A percentile compares a stretch with the other conserved stretches of the same genome.
Conservation (phyloP, 768 basidiomycete genomes). For the Tulasnella calospora region DNA sequence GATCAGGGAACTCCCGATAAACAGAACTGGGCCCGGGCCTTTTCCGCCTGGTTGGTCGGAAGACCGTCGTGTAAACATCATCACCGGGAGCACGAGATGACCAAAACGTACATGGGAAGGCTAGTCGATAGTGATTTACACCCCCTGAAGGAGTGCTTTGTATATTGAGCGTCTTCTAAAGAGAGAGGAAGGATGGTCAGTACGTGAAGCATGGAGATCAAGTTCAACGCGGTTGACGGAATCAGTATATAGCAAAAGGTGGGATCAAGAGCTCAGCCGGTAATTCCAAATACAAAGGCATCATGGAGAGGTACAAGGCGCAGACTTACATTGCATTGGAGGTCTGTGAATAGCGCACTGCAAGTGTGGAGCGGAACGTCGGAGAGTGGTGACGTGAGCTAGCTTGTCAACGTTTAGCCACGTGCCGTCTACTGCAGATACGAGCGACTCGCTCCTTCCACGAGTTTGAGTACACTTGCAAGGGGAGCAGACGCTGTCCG, state of each 20-base stretch:
- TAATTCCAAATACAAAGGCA: neutral
- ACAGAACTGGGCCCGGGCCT: constrained; percentile 5
- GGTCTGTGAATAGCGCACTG: neutral
- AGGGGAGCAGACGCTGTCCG: too few relatives aligned
- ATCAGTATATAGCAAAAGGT: neutral
- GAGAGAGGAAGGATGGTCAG: too few relatives aligned
- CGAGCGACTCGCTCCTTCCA: too few relatives aligned
- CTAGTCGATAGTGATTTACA: too few relatives aligned
- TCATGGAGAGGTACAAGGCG: neutral
- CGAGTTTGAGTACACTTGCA: too few relatives aligned
- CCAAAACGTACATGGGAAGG: neutral
- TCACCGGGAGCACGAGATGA: neutral
- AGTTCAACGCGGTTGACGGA: neutral
- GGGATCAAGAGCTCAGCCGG: neutral
- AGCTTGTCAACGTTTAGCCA: too few relatives aligned
- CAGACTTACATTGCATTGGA: neutral
- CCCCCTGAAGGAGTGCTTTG: too few relatives aligned
- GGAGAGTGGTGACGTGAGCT: too few relatives aligned
- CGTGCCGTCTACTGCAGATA: too few relatives aligned
- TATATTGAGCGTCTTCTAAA: too few relatives aligned
- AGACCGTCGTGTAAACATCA: constrained; percentile 8
- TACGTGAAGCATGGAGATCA: too few relatives aligned
- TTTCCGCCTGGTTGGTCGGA: neutral
- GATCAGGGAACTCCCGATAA: neutral
- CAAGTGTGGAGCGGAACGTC: too few relatives aligned